Evolutionary conservation across 108 stramenopile species (phyloP).

Genomic region (Nitzschia sp.): DNA sequence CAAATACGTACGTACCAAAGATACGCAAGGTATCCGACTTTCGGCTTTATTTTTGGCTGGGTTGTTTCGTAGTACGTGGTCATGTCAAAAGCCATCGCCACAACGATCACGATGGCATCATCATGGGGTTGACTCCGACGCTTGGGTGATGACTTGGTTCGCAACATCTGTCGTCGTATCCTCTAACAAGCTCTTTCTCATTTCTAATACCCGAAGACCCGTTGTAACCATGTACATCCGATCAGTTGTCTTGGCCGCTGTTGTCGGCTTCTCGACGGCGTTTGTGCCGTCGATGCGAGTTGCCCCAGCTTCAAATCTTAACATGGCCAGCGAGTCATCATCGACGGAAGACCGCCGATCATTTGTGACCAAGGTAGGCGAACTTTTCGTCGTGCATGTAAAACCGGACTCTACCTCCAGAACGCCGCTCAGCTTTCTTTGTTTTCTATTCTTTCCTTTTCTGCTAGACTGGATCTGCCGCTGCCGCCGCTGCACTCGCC

Average conservation of each 20-base stretch:
- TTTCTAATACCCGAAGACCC: background rate
- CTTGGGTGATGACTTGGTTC: background rate
- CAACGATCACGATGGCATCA: constrained; percentile 1
- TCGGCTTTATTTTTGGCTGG: background rate
- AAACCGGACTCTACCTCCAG: too few relatives aligned
- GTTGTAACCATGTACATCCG: constrained; percentile 24
- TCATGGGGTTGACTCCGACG: background rate
- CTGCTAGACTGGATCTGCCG: constrained; percentile 44
- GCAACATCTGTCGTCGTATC: too few relatives aligned
- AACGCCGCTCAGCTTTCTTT: too few relatives aligned
- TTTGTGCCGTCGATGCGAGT: constrained; percentile 19
- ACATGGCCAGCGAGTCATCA: constrained; percentile 1
- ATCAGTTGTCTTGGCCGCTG: constrained; percentile 14
- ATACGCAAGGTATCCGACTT: background rate
- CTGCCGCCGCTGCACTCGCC: constrained; percentile 47
- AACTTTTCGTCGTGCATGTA: background rate
- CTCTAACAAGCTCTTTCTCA: background rate
- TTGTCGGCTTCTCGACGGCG: constrained; percentile 18
- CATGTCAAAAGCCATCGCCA: background rate
- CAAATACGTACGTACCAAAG: too few relatives aligned
- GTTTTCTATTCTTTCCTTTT: background rate
- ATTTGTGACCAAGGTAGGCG: constrained; percentile 61
- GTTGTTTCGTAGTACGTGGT: background rate
- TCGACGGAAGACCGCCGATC: constrained; percentile 56
- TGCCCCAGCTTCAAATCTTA: background rate